Percentiles rank a stretch among this genome's conserved stretches.
Evolutionary conservation across 208 protist species (phyloP).

Genomic region (Leishmania major): DNA sequence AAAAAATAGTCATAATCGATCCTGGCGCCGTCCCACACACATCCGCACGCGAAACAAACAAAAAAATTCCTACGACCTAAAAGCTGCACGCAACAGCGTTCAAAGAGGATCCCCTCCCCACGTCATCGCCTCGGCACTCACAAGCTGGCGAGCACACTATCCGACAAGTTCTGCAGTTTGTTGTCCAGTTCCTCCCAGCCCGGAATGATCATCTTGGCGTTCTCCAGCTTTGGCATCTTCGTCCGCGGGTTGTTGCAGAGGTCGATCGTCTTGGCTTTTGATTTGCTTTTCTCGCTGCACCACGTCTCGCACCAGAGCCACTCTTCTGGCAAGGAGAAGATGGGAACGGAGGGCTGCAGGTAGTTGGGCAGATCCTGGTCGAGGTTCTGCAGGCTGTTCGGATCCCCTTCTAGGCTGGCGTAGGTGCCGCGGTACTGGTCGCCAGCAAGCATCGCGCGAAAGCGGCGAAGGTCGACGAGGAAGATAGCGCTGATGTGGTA

Average conservation of each 20-base stretch:
- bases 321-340: slow-evolving; percentile 97
- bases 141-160: slow-evolving; percentile 13
- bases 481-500: slow-evolving; percentile 99
- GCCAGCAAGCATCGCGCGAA: slow-evolving; percentile 89
- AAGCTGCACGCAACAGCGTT: not conserved
- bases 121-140: not conserved
- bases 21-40: not conserved
- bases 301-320: slow-evolving; percentile 99
- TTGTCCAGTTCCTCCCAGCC: slow-evolving; percentile 91
- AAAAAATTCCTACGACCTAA: not conserved
- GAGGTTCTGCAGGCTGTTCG: slow-evolving; percentile 91
- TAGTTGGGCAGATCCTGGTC: slow-evolving; percentile 98
- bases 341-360: slow-evolving; percentile 92
- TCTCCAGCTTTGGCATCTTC: slow-evolving; percentile 95
- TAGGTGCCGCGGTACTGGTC: slow-evolving; percentile 94
- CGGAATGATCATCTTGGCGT: slow-evolving; percentile 90
- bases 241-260: slow-evolving; percentile 98
- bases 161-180: slow-evolving; percentile 55
- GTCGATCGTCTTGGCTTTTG: slow-evolving; percentile 97
- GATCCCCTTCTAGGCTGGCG: slow-evolving; percentile 85
- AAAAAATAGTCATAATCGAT: no score
- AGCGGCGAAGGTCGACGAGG: slow-evolving; percentile 94
- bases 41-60: not conserved
- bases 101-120: not conserved
- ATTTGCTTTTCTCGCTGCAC: slow-evolving; percentile 94